These are phyloP conservation scores for Xylariaceae sp. DNA, from an alignment of 2,329 filamentous ascomycete species.

Conservation along the genomic window DNA sequence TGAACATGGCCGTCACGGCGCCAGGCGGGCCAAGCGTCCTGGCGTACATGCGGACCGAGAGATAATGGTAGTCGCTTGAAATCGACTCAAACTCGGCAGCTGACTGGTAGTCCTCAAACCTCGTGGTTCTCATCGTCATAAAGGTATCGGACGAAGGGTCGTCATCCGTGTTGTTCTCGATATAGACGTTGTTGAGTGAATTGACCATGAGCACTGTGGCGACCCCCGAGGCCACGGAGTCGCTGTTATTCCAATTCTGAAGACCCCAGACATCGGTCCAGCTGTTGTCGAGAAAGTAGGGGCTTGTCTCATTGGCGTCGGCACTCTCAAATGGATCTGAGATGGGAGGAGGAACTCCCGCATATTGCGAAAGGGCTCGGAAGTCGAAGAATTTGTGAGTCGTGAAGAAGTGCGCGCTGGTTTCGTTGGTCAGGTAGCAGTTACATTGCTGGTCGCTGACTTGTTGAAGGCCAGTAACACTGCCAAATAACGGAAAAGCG, in stretches of 20 bases:
- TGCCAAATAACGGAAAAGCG: slow-evolving; percentile 15
- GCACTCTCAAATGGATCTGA: slow-evolving; percentile 27
- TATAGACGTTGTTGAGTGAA: slow-evolving; percentile 40
- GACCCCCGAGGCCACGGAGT: slow-evolving; percentile 23
- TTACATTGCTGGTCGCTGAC: slow-evolving; percentile 33
- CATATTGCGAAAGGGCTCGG: slow-evolving; percentile 37
- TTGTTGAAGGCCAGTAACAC: slow-evolving; percentile 20
- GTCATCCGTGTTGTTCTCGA: slow-evolving; percentile 37
- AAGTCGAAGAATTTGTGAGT: slow-evolving; percentile 48
- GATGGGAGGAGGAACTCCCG: slow-evolving; percentile 29
- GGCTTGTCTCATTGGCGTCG: slow-evolving; percentile 26
- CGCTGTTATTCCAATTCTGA: slow-evolving; percentile 36
- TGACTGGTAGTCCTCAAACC: slow-evolving; percentile 41
- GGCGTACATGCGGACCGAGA: slow-evolving; percentile 47
- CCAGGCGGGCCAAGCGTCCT: slow-evolving; percentile 44
- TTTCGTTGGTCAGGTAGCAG: slow-evolving; percentile 46
- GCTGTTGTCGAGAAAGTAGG: slow-evolving; percentile 29
- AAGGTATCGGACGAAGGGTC: slow-evolving; percentile 37
- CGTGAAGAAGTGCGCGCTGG: slow-evolving; percentile 38
- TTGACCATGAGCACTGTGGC: slow-evolving; percentile 36
- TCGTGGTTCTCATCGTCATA: slow-evolving; percentile 44
- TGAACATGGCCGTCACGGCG: slow-evolving; percentile 49
- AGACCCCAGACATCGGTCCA: slow-evolving; percentile 33
- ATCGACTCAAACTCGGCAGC: slow-evolving; percentile 43
- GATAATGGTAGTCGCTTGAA: slow-evolving; percentile 33